These are phyloP conservation scores for Spizellomyces sp. DNA, from an alignment of 192 early-diverging fungal species.

Conservation along the genomic window DNA sequence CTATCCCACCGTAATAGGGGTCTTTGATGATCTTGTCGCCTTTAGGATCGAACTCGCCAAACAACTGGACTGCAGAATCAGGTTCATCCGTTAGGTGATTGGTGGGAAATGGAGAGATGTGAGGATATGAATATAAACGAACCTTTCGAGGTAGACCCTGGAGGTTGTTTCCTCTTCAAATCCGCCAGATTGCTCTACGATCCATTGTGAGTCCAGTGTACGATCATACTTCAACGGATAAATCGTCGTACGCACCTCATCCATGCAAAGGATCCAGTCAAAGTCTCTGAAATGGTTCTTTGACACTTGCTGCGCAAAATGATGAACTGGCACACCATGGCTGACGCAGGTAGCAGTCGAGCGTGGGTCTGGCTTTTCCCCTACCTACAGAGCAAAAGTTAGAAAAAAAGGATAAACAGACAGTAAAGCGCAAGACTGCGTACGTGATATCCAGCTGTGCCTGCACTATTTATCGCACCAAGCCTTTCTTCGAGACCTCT, in stretches of 20 bases:
- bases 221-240: too few relatives aligned
- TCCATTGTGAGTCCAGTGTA: not conserved
- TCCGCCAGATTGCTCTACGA: conserved; percentile 61
- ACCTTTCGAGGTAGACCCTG: conserved; percentile 42
- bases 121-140: not conserved
- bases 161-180: conserved; percentile 50
- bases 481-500: conserved; percentile 58
- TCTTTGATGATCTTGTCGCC: conserved; percentile 74
- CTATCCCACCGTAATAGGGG: conserved; percentile 71
- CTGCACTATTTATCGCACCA: conserved; percentile 76
- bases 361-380: conserved; percentile 72
- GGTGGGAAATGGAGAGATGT: too few relatives aligned
- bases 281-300: conserved; percentile 69
- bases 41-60: conserved; percentile 80
- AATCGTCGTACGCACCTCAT: conserved; percentile 42
- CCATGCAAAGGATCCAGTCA: conserved; percentile 93
- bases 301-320: conserved; percentile 70
- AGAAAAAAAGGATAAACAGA: not conserved
- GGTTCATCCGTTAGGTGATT: too few relatives aligned
- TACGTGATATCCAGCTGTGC: conserved; percentile 84
- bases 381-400: conserved; percentile 43
- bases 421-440: not conserved
- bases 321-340: conserved; percentile 76
- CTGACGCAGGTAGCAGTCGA: conserved; percentile 64
- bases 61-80: conserved; percentile 42